Base-by-base conservation (phyloP, 768 basidiomycete species). In the Obba rivulosa region DNA sequence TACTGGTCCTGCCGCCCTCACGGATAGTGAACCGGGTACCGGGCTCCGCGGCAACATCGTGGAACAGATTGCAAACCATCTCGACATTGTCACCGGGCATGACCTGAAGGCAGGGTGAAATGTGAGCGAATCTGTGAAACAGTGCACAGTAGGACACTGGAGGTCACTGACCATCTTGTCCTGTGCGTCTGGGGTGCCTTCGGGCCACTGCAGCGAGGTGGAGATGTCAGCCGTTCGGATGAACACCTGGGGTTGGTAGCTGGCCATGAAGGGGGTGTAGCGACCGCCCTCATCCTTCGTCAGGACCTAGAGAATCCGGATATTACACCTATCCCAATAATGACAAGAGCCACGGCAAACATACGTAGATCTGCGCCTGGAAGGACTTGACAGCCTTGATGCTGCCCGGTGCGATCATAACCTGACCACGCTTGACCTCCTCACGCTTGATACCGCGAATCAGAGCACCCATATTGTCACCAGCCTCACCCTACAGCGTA, bases 81-180 rank as follows among this genome's bases (percentile, higher is more conserved):
- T 96, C 93, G 46, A 98, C 85, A 60, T 95, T 95, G 72, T 98
- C 95, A 52, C 95, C 95, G 42, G 95, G 95, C 91, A 96, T 94
- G 57, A 97, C 83, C 83, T 88, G 57, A 39, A 51, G 28, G 13
- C 28, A 43, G 44, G 8, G 7, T 13, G 17, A 35, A 3, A 7
- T n/a, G 44, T 55, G n/a, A 58, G 34, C 17, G 40, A 25, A 21
- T 38, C 10, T 41, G 46, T 45, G 40, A 25, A 21, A 25, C 10
- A 39, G 46, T 45, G 41, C 52, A 23, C 24, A 41, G 25, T 17
- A 8, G 38, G 13, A 14, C 1, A 16, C 36, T 47, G n/a, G 4
- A 49, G 39, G 51, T 9, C 22, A 60, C 70, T 21, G 41, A 85
- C 92, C 86, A 95, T 93, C 69, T 91, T 94, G 60, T 92, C 88